Evolutionary conservation across 2,329 filamentous ascomycete species (phyloP), one percentile per base, ranked within the genome.

Genomic region (Myriosclerotinia duriaeana): DNA sequence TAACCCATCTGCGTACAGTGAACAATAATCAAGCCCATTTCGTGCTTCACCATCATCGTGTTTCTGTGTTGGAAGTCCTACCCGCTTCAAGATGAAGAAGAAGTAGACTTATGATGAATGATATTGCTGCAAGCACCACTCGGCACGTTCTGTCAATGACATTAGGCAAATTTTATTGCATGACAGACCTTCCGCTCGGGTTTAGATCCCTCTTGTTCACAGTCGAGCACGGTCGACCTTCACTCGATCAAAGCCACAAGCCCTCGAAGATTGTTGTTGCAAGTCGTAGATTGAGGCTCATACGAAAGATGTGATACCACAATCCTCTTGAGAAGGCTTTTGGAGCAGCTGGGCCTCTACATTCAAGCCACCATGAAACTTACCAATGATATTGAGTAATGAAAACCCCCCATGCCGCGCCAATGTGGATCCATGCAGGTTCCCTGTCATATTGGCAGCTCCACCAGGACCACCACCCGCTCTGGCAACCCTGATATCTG

Each of bases 191-290:
- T 22, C 7, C 22, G 9, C 7, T 4, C 14, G 36, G 20, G 5
- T 12, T 22, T 9, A 36, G n/a, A 17, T 38, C n/a, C 14, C 36
- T 58, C 14, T 34, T 15, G 14, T 22, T 8, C 17, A 36, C 30
- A 14, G 20, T 38, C 30, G 17, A 36, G 3, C 26, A 17, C 46
- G 30, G n/a, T 12, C 8, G 58, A 38, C 34, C 30, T 22, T 60
- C 44, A 50, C 44, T 50, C 50, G 58, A 60, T 60, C 58, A 60
- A 50, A 60, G 30, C 58, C 34, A 60, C 58, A 50, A 50, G n/a
- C 11, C 30, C 44, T 60, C 30, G 38, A 38, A 15, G 14, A 50
- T 60, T 50, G 26, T 26, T 60, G 58, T 60, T 60, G 58, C 58
- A 60, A 38, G 30, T 60, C 58, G 58, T 15, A 38, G 30, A 17